Percentiles rank a stretch among this genome's conserved stretches.
These are phyloP conservation scores for Misopates orontium DNA, from an alignment of 257 asterid genomes.

Conservation along the genomic window DNA sequence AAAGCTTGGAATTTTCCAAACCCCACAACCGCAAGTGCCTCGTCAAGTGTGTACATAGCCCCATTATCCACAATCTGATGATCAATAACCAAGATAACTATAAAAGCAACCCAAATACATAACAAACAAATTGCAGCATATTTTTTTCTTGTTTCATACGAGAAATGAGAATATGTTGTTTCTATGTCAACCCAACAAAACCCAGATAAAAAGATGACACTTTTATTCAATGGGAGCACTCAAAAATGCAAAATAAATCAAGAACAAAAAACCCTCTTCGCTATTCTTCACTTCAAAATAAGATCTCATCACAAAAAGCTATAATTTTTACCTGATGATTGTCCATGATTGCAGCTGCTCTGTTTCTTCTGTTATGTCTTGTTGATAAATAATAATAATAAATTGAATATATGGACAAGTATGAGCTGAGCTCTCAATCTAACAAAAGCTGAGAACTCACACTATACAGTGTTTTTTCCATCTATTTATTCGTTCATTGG, in stretches of 20 bases:
- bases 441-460: no score
- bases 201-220: background rate
- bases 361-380: no score
- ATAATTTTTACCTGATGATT: background rate
- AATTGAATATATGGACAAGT: no score
- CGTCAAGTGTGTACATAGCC: conserved; percentile 57
- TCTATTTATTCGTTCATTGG: no score
- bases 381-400: no score
- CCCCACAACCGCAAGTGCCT: conserved; percentile 67
- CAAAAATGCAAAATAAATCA: no score
- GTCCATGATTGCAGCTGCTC: background rate
- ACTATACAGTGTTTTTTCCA: no score
- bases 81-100: conserved; percentile 4
- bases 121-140: background rate
- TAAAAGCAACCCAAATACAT: background rate
- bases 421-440: no score
- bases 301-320: no score
- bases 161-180: background rate
- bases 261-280: no score
- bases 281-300: no score
- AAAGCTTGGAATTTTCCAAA: conserved; percentile 69
- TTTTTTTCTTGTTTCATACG: background rate
- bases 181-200: background rate
- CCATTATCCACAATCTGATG: conserved; percentile 33
- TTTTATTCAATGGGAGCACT: no score